Conservation (phyloP, 73 alveolate species). For the Diophrys sp. region DNA sequence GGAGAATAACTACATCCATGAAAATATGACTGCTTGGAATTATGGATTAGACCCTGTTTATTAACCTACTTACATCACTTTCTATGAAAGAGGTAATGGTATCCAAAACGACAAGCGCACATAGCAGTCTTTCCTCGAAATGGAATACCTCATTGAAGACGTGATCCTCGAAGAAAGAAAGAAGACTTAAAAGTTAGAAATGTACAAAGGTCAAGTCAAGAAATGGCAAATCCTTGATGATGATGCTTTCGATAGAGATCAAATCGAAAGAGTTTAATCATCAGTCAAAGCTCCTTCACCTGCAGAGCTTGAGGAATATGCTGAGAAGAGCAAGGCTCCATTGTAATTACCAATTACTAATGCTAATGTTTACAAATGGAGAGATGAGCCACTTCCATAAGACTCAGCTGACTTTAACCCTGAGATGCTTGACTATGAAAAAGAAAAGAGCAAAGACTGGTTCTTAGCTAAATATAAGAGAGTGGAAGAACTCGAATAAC, state of each 20-base stretch:
- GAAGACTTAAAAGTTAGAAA: conserved; percentile 36
- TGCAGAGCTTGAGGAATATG: conserved; percentile 48
- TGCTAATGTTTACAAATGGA: conserved; percentile 51
- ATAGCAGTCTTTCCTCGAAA: conserved; percentile 23
- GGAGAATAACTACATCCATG: not conserved
- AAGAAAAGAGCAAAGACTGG: conserved; percentile 35
- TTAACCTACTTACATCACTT: conserved; percentile 12
- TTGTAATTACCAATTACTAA: conserved; percentile 55
- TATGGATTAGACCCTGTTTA: conserved; percentile 35
- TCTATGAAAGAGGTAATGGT: conserved; percentile 40
- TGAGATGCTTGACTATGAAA: conserved; percentile 27
- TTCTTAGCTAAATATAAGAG: conserved; percentile 49
- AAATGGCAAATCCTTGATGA: conserved; percentile 69
- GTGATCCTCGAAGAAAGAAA: conserved; percentile 43
- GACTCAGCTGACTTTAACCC: conserved; percentile 60
- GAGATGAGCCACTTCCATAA: conserved; percentile 54
- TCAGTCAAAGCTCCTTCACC: conserved; percentile 60
- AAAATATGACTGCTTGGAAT: conserved; percentile 2
- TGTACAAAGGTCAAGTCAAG: conserved; percentile 55
- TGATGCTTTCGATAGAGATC: conserved; percentile 49
- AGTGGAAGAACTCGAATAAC: conserved; percentile 31
- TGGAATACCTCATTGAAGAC: conserved; percentile 43
- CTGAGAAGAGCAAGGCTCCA: conserved; percentile 18
- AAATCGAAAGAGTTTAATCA: conserved; percentile 46
- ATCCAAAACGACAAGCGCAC: conserved; percentile 22